A percentile compares a stretch with the other conserved stretches of the same genome.
These are phyloP conservation scores for Cladosporium sp. DNA, from an alignment of 2,329 filamentous ascomycete species.

Conservation along the genomic window DNA sequence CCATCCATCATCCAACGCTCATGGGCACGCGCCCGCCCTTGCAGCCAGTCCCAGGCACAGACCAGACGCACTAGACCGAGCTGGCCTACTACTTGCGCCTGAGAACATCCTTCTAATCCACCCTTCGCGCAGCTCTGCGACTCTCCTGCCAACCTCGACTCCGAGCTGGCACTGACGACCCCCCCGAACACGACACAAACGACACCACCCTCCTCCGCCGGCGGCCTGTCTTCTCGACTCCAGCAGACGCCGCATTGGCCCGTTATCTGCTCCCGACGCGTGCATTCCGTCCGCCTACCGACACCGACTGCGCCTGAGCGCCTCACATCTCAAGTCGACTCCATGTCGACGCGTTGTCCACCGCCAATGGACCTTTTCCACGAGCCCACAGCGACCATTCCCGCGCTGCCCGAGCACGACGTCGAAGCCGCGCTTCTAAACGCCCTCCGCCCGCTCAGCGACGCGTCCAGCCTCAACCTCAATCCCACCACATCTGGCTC, in stretches of 20 bases:
- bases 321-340: constrained; percentile 30
- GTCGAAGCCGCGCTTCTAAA: constrained; percentile 57
- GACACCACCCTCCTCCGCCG: background rate
- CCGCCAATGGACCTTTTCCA: constrained; percentile 60
- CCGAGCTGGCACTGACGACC: background rate
- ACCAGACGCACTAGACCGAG: background rate
- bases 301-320: constrained; percentile 8
- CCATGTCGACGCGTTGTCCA: constrained; percentile 59
- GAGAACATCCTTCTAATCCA: constrained; percentile 16
- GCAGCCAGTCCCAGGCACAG: constrained; percentile 9
- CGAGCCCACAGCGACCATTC: constrained; percentile 48
- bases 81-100: constrained; percentile 4
- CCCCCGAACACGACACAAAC: background rate
- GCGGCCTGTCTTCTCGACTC: background rate
- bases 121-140: constrained; percentile 3
- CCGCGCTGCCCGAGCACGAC: constrained; percentile 45
- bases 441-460: constrained; percentile 45
- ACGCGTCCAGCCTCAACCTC: constrained; percentile 64
- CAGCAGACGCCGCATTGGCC: background rate
- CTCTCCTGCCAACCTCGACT: constrained; percentile 7
- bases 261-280: constrained; percentile 17
- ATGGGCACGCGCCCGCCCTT: constrained; percentile 13
- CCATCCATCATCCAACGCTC: constrained; percentile 1
- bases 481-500: constrained; percentile 59
- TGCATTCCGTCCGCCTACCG: background rate